phyloP scores from a whole-genome alignment of 2,329 filamentous ascomycete genomes.

The Xylariaceae sp. region DNA sequence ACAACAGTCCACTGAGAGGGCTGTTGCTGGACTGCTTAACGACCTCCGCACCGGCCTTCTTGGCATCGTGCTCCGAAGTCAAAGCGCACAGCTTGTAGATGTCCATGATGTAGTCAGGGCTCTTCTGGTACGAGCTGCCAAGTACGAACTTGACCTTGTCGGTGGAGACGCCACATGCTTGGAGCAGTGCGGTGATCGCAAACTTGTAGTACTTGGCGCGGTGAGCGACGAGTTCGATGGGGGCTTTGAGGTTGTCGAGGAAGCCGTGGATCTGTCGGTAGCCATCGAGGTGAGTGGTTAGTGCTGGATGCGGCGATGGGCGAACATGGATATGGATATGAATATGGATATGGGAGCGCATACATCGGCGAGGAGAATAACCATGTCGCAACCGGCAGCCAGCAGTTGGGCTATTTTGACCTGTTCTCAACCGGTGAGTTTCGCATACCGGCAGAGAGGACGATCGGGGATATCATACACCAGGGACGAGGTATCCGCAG shows the following conservation, averaged over 20 bases:
- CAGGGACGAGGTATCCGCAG: conserved; percentile 82
- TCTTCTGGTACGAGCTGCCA: conserved; percentile 77
- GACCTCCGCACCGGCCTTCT: conserved; percentile 86
- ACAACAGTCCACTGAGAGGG: conserved; percentile 68
- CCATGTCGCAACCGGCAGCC: conserved; percentile 75
- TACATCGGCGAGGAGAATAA: conserved; percentile 69
- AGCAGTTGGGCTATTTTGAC: conserved; percentile 89
- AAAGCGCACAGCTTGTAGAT: conserved; percentile 70
- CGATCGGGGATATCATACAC: conserved; percentile 31
- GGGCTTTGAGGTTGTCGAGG: conserved; percentile 79
- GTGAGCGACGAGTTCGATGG: conserved; percentile 77
- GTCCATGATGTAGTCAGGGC: conserved; percentile 76
- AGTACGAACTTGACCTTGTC: conserved; percentile 77
- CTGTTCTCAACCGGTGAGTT: conserved; percentile 10
- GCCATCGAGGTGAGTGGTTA: conserved; percentile 1
- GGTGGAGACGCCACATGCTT: conserved; percentile 72
- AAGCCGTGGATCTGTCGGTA: conserved; percentile 52
- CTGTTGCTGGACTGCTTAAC: conserved; percentile 86
- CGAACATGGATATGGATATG: neutral
- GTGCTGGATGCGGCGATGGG: neutral
- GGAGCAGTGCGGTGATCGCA: conserved; percentile 67
- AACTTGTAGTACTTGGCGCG: conserved; percentile 79
- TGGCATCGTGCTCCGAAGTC: conserved; percentile 60
- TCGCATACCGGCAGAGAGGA: neutral
- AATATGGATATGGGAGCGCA: neutral